Percentiles rank a stretch among this genome's conserved stretches.
phyloP scores from a whole-genome alignment of 345 rosid species.

The Isatis tinctoria region DNA sequence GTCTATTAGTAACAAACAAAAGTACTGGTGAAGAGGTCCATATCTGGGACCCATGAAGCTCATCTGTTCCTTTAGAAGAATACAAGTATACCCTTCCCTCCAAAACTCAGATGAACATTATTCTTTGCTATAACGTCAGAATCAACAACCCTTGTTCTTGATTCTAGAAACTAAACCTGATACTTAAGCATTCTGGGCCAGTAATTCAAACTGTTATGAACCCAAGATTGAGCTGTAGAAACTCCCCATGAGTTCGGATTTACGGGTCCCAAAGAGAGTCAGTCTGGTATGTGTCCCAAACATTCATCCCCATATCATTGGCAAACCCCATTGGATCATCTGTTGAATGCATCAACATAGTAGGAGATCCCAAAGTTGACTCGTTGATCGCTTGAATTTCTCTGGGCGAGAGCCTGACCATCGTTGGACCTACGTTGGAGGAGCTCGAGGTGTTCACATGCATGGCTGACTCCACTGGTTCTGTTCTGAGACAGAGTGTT shows the following conservation, averaged over 20 bases:
- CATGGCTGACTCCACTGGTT: constrained; percentile 20
- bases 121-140: constrained; percentile 17
- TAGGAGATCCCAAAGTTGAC: constrained; percentile 80
- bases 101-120: constrained; percentile 27
- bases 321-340: constrained; percentile 11
- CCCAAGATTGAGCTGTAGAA: neutral
- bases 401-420: constrained; percentile 61
- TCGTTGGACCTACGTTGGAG: constrained; percentile 36
- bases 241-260: neutral
- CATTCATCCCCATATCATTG: constrained; percentile 18
- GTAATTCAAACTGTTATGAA: neutral
- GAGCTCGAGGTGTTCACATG: constrained; percentile 22
- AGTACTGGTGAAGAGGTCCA: constrained; percentile 20
- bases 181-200: constrained; percentile 1
- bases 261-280: constrained; percentile 33
- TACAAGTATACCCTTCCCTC: constrained; percentile 22
- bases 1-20: constrained; percentile 6
- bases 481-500: constrained; percentile 33
- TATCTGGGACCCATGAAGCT: constrained; percentile 27
- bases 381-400: constrained; percentile 90
- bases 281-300: constrained; percentile 29
- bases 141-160: constrained; percentile 31
- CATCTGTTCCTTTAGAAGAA: constrained; percentile 2
- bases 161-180: constrained; percentile 8
- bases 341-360: constrained; percentile 57